Evolutionary conservation across 2,329 filamentous ascomycete genomes (phyloP).

Genomic region (Meredithiella fracta): DNA sequence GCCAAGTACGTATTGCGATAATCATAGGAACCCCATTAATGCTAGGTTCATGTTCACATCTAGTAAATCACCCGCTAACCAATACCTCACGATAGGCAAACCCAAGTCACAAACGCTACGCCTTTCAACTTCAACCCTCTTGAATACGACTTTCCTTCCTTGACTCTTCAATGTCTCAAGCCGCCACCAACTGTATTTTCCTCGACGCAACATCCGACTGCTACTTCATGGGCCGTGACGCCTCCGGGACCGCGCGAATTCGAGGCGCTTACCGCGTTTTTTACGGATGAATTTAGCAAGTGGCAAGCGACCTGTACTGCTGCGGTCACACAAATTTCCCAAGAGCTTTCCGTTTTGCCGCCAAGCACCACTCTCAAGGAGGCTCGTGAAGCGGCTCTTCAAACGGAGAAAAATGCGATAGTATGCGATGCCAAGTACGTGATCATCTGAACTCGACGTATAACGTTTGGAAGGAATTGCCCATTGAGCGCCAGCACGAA

Average conservation of each 20-base stretch:
- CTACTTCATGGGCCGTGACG: slow-evolving; percentile 64
- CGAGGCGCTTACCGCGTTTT: slow-evolving; percentile 50
- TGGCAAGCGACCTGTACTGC: slow-evolving; percentile 41
- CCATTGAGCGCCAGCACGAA: slow-evolving; percentile 37
- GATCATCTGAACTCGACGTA: slow-evolving; percentile 66
- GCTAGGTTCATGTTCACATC: neutral
- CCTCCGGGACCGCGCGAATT: slow-evolving; percentile 60
- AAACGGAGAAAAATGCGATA: slow-evolving; percentile 36
- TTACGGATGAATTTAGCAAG: slow-evolving; percentile 48
- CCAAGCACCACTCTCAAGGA: slow-evolving; percentile 25
- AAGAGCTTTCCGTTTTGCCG: slow-evolving; percentile 32
- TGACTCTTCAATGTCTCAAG: slow-evolving; percentile 67
- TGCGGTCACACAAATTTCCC: slow-evolving; percentile 31
- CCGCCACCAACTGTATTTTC: slow-evolving; percentile 71
- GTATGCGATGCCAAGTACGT: slow-evolving; percentile 51
- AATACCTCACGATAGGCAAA: slow-evolving; percentile 1
- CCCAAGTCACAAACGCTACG: slow-evolving; percentile 18
- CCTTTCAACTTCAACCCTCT: slow-evolving; percentile 73
- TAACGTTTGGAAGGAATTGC: slow-evolving; percentile 55
- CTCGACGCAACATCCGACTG: slow-evolving; percentile 59
- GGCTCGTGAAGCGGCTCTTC: slow-evolving; percentile 30
- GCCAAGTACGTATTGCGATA: slow-evolving; percentile 48
- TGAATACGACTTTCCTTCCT: slow-evolving; percentile 67
- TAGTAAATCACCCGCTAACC: neutral
- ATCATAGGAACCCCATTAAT: neutral